Evolutionary conservation across 2,329 filamentous ascomycete species (phyloP), one percentile per base, ranked within the genome.

Genomic region (Arachnomyces sp.): DNA sequence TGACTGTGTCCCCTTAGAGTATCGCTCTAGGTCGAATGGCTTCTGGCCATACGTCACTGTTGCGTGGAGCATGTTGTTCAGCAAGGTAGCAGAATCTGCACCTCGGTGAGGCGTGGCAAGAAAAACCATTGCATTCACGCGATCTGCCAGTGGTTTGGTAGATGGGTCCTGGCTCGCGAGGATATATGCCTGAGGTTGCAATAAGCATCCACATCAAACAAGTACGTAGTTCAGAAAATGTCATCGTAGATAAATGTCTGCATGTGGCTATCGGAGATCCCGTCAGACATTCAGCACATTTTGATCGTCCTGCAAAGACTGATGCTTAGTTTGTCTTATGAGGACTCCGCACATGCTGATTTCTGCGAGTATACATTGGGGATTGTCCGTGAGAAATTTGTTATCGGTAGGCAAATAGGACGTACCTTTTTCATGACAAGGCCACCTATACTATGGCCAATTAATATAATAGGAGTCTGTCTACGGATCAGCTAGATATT

Each of bases 71-170:
- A 61, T 17, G 2, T 52, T 52, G 7, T 39, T 46, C 0, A 62
- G 34, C 0, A 52, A 38, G 18, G 53, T 34, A 1, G 62, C 61
- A 8, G 59, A 38, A 14, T 48, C 39, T 15, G 52, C 18, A n/a
- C 52, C 52, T n/a, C 48, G 47, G 35, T 69, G 65, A 8, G 65
- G 65, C 1, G 62, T 66, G 0, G 54, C 63, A 0, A 68, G 46
- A 30, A 68, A 68, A 17, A 67, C 48, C 0, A 67, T 57, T 0
- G 55, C 49, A 2, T 38, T 39, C 3, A 64, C 45, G 2, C 55
- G 44, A 0, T 46, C 29, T 3, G 50, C 49, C 2, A 63, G 21
- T 0, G 44, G 15, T 2, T 39, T 11, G 36, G 53, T 64, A 34
- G n/a, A n/a, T 14, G 31, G 31, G 31, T 34, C 31, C 14, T 34